phyloP scores from a whole-genome alignment of 441 rosid genomes.

The Hura crepitans region DNA sequence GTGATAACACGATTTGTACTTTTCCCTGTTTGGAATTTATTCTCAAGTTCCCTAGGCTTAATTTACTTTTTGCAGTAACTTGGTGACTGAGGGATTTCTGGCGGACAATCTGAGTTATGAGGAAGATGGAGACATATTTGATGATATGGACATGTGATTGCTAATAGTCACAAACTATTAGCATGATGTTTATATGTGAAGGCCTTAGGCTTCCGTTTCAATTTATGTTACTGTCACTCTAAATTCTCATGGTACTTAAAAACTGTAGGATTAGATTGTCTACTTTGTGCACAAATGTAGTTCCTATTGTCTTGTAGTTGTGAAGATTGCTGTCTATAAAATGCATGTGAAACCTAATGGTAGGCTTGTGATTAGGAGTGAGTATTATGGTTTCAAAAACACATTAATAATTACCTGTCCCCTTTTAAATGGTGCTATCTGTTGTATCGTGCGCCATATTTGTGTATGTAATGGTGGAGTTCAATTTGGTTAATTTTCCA shows the following conservation, averaged over 20 bases:
- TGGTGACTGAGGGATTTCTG: conserved; percentile 57
- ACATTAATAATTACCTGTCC: background rate
- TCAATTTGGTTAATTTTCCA: background rate
- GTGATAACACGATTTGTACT: conserved; percentile 31
- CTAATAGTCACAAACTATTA: conserved; percentile 20
- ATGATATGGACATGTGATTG: conserved; percentile 78
- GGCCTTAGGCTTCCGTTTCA: conserved; percentile 14
- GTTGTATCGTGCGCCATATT: background rate
- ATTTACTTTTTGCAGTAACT: conserved; percentile 51
- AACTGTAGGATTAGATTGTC: conserved; percentile 27
- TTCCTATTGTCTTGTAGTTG: conserved; percentile 12
- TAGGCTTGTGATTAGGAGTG: conserved; percentile 13
- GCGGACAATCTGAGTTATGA: conserved; percentile 33
- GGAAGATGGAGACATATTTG: conserved; percentile 72
- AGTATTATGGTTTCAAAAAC: background rate
- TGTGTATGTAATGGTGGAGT: background rate
- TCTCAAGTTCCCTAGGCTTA: background rate
- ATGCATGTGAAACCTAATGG: conserved; percentile 6
- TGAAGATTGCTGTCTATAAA: conserved; percentile 15
- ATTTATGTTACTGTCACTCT: conserved; percentile 18
- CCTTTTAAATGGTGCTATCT: background rate
- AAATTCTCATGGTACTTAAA: conserved; percentile 5
- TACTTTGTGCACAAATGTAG: conserved; percentile 1
- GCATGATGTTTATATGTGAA: conserved; percentile 26
- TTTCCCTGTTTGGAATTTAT: background rate